Percentiles rank a stretch among this genome's conserved stretches.
These are phyloP conservation scores for Quercus tomentella DNA, from an alignment of 331 rosid species.

Conservation along the genomic window DNA sequence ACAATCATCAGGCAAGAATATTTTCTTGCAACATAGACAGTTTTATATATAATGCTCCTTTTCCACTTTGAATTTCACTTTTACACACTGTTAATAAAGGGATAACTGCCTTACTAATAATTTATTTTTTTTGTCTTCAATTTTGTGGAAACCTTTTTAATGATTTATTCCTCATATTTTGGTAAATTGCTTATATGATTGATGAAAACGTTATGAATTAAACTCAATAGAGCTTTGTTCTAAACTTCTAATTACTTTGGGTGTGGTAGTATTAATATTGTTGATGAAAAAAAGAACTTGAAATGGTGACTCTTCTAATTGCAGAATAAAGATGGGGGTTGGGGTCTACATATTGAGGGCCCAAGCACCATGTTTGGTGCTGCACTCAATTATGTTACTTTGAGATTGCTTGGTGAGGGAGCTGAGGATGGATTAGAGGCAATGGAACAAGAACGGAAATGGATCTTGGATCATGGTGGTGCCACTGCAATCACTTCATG, in stretches of 20 bases:
- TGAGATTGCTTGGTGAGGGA: slow-evolving; percentile 79
- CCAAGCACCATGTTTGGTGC: slow-evolving; percentile 88
- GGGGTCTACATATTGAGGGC: slow-evolving; percentile 93
- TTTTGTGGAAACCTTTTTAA: neutral
- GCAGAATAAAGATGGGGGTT: slow-evolving; percentile 87
- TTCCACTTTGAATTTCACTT: neutral
- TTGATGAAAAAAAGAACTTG: neutral
- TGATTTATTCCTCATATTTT: neutral
- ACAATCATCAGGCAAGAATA: slow-evolving; percentile 65
- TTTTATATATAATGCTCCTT: neutral
- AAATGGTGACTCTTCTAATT: slow-evolving; percentile 18
- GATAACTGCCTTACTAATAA: neutral
- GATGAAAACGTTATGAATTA: neutral
- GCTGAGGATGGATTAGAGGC: slow-evolving; percentile 66
- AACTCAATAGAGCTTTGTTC: neutral
- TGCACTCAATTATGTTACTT: slow-evolving; percentile 52
- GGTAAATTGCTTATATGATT: neutral
- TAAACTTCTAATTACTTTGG: neutral
- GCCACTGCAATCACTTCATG: slow-evolving; percentile 77
- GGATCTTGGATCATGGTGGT: slow-evolving; percentile 90
- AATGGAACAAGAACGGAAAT: slow-evolving; percentile 51
- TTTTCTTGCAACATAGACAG: neutral
- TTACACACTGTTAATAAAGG: neutral
- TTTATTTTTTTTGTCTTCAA: neutral
- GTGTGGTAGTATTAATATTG: neutral